A percentile compares a stretch with the other conserved stretches of the same genome.
phyloP scores from a whole-genome alignment of 2,329 filamentous ascomycete genomes.

The Neofusicoccum kwambonambiense region DNA sequence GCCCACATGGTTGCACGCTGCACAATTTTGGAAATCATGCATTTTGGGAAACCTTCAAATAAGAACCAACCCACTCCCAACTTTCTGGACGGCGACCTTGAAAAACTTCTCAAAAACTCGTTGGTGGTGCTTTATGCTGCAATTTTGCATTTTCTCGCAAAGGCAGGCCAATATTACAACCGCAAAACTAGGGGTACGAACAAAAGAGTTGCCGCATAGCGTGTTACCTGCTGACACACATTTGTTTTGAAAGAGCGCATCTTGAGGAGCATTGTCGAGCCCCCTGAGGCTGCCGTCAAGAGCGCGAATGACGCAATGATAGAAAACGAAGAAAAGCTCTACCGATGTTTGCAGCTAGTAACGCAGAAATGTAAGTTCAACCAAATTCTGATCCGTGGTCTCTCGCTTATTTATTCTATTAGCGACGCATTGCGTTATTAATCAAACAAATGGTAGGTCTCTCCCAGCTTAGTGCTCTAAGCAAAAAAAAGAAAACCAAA shows the following conservation, averaged over 20 bases:
- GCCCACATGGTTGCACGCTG: conserved; percentile 21
- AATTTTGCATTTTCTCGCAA: conserved; percentile 21
- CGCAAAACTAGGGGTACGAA: conserved; percentile 12
- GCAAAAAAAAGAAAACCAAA: too few relatives aligned
- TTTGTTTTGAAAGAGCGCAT: background rate
- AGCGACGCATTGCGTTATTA: too few relatives aligned
- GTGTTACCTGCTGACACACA: background rate
- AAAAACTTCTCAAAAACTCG: background rate
- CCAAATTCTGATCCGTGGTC: too few relatives aligned
- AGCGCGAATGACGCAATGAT: background rate
- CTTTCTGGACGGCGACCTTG: background rate
- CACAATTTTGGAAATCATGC: conserved; percentile 18
- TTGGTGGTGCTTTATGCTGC: conserved; percentile 20
- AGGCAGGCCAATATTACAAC: conserved; percentile 20
- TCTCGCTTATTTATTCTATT: too few relatives aligned
- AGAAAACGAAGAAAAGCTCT: background rate
- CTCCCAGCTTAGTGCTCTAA: too few relatives aligned
- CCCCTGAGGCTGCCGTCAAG: background rate
- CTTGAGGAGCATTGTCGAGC: background rate
- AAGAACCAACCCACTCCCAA: too few relatives aligned
- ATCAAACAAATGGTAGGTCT: too few relatives aligned
- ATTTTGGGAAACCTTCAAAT: background rate
- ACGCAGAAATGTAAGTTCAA: too few relatives aligned
- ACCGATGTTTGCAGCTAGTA: background rate
- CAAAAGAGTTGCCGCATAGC: too few relatives aligned